Evolutionary conservation across 148 eudicot species (phyloP).

Genomic region (Nyssa sinensis): DNA sequence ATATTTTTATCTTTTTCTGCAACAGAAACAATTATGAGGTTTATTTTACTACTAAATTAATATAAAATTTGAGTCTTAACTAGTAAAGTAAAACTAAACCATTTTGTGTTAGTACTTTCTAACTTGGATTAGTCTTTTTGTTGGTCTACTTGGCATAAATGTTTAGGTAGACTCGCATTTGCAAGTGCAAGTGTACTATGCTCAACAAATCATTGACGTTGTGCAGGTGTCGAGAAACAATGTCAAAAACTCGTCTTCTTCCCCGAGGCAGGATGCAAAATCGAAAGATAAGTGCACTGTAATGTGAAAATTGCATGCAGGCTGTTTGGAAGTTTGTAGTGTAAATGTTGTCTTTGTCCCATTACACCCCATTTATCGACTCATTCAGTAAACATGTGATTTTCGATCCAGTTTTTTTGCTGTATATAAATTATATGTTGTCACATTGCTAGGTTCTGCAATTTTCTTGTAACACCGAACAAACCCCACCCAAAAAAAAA

Average conservation of each 20-base stretch:
- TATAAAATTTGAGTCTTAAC: not conserved
- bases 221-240: constrained; percentile 58
- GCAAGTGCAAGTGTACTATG: not conserved
- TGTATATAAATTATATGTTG: constrained; percentile 8
- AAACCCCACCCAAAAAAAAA: too few species aligned
- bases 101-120: not conserved
- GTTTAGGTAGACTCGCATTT: too few species aligned
- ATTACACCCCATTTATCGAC: not conserved
- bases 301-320: constrained; percentile 64
- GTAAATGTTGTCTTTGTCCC: constrained; percentile 32
- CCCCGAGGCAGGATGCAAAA: constrained; percentile 60
- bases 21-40: not conserved
- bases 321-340: constrained; percentile 12
- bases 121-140: not conserved
- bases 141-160: too few species aligned
- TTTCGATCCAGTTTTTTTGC: not conserved
- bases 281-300: constrained; percentile 66
- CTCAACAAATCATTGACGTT: not conserved
- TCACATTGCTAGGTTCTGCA: not conserved
- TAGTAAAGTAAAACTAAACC: not conserved
- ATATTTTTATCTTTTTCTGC: too few species aligned
- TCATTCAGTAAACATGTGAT: not conserved
- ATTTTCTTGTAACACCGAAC: too few species aligned
- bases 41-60: not conserved
- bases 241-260: constrained; percentile 34